Percentiles rank a stretch among this genome's conserved stretches.
Evolutionary conservation across 2,329 filamentous ascomycete species (phyloP).

Genomic region (Penicillium aurantiogriseum): DNA sequence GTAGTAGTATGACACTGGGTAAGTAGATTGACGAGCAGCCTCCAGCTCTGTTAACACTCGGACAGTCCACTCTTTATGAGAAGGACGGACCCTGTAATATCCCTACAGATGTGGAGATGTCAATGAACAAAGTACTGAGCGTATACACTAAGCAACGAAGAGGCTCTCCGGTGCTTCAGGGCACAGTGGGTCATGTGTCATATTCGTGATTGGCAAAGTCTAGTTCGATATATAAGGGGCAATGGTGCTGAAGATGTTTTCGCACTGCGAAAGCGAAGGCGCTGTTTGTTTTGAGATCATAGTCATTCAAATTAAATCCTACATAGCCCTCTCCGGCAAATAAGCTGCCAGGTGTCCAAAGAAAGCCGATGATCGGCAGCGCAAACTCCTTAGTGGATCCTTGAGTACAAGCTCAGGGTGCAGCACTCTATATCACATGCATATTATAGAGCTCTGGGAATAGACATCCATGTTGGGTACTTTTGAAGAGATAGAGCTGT

Average conservation of each 20-base stretch:
- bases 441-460: not conserved
- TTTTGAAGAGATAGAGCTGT: not conserved
- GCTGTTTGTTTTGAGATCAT: not conserved
- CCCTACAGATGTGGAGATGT: too few species aligned
- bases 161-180: not conserved
- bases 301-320: not conserved
- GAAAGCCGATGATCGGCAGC: slow-evolving; percentile 6
- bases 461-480: not conserved
- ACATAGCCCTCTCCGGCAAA: slow-evolving; percentile 6
- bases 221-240: not conserved
- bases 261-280: too few species aligned
- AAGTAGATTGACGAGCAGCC: not conserved
- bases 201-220: not conserved
- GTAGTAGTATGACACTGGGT: not conserved
- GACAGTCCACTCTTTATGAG: too few species aligned
- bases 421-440: not conserved
- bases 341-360: not conserved
- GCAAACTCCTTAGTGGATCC: not conserved
- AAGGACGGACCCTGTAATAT: too few species aligned
- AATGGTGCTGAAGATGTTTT: not conserved
- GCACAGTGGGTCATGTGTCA: not conserved
- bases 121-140: too few species aligned
- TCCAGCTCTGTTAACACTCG: not conserved
- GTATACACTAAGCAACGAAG: too few species aligned
- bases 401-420: not conserved